A percentile compares a stretch with the other conserved stretches of the same genome.
Evolutionary conservation across 2,329 filamentous ascomycete species (phyloP).

Genomic region (Didymella segeticola): DNA sequence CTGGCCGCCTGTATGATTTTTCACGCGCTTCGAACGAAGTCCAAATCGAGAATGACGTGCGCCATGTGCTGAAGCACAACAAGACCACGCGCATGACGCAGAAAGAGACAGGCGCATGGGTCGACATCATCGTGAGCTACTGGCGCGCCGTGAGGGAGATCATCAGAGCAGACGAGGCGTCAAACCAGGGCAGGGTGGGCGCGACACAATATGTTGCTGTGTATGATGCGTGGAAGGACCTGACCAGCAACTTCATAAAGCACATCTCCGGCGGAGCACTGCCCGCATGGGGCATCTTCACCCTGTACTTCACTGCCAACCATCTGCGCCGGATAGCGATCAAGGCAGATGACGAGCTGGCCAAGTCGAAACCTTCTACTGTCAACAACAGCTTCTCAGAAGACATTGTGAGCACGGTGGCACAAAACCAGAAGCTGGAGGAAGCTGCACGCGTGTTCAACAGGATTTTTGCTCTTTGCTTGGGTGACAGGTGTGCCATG

Average conservation of each 20-base stretch:
- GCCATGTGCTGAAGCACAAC: conserved; percentile 71
- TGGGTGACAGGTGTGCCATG: conserved; percentile 76
- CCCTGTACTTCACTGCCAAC: conserved; percentile 85
- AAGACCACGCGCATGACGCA: conserved; percentile 64
- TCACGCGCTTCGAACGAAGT: conserved; percentile 73
- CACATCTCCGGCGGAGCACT: conserved; percentile 80
- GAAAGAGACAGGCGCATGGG: conserved; percentile 80
- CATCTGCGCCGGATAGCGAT: conserved; percentile 89
- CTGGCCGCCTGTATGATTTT: conserved; percentile 72
- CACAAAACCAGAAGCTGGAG: conserved; percentile 82
- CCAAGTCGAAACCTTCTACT: conserved; percentile 55
- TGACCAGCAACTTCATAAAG: conserved; percentile 77
- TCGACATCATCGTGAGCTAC: conserved; percentile 81
- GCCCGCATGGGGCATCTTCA: conserved; percentile 90
- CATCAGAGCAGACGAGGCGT: conserved; percentile 66
- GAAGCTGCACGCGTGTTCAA: conserved; percentile 92
- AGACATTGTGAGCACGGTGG: conserved; percentile 72
- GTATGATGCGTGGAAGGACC: conserved; percentile 87
- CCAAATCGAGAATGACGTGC: conserved; percentile 72
- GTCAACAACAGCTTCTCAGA: conserved; percentile 70
- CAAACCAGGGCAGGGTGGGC: conserved; percentile 51
- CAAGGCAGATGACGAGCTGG: conserved; percentile 77
- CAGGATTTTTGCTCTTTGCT: conserved; percentile 86
- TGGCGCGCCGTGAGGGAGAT: conserved; percentile 84
- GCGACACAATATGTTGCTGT: conserved; percentile 77